Evolutionary conservation across 2,329 filamentous ascomycete genomes (phyloP).

Genomic region (Akanthomyces muscarius): DNA sequence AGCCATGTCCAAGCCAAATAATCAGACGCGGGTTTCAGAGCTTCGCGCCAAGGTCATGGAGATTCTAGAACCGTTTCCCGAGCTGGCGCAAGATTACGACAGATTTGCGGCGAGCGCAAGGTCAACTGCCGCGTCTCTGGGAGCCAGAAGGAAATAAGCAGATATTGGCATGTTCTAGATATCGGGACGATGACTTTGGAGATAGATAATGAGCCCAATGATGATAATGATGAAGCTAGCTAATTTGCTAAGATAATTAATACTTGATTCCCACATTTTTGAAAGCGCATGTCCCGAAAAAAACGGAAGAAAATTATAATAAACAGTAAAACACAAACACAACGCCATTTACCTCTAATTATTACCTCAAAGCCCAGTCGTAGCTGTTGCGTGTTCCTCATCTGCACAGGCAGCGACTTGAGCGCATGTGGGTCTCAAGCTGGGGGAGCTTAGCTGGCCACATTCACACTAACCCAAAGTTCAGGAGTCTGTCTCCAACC

Average conservation of each 20-base stretch:
- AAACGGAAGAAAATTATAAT: background rate
- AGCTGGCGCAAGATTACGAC: conserved; percentile 28
- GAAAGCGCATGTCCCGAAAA: too few relatives aligned
- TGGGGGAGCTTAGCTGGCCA: conserved; percentile 13
- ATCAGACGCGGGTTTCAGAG: conserved; percentile 20
- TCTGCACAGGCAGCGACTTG: background rate
- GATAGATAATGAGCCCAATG: background rate
- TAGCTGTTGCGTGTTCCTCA: background rate
- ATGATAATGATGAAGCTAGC: background rate
- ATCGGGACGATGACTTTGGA: background rate
- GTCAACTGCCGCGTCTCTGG: conserved; percentile 1
- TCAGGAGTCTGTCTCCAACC: conserved; percentile 8
- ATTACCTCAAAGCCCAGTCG: background rate
- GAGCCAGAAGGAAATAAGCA: background rate
- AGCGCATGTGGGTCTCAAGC: conserved; percentile 6
- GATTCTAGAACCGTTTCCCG: conserved; percentile 26
- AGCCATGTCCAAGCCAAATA: conserved; percentile 19
- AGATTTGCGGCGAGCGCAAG: conserved; percentile 19
- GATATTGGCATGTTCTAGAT: too few relatives aligned
- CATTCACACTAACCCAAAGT: background rate
- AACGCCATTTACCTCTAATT: too few relatives aligned
- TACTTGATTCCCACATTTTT: background rate
- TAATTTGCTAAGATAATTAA: background rate
- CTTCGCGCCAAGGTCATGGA: conserved; percentile 23
- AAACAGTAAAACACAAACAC: too few relatives aligned